These are phyloP conservation scores for Penicillium paneum DNA, from an alignment of 2,329 filamentous ascomycete genomes.

Conservation along the genomic window DNA sequence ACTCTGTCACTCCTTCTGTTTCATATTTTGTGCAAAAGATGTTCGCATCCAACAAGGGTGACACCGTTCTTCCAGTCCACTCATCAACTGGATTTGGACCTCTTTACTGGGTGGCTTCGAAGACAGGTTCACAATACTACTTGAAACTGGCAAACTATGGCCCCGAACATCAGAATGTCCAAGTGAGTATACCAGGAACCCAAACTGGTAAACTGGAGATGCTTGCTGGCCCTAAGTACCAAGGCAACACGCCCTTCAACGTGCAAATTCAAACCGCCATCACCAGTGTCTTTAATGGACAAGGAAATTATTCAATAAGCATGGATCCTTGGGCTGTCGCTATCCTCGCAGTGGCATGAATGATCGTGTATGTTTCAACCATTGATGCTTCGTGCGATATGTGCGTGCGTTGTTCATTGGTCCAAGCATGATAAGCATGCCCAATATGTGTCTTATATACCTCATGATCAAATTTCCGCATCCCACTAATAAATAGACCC, in stretches of 20 bases:
- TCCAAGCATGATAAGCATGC: not conserved
- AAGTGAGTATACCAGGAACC: constrained; percentile 26
- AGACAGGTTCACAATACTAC: constrained; percentile 20
- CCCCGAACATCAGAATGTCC: constrained; percentile 20
- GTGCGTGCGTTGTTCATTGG: not conserved
- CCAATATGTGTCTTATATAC: not conserved
- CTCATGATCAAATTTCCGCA: not conserved
- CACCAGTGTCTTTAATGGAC: constrained; percentile 7
- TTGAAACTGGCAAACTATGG: constrained; percentile 36
- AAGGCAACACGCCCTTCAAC: constrained; percentile 20
- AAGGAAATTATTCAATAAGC: constrained; percentile 20
- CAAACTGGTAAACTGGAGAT: constrained; percentile 23
- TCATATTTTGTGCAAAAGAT: constrained; percentile 39
- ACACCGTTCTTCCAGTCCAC: constrained; percentile 30
- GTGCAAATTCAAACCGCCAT: constrained; percentile 16
- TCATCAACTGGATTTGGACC: constrained; percentile 29
- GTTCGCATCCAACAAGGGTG: constrained; percentile 34
- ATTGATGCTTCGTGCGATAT: not conserved
- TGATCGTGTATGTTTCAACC: not conserved
- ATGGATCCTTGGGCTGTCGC: constrained; percentile 28
- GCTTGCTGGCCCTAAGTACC: constrained; percentile 21
- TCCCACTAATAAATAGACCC: not conserved
- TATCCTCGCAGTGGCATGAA: constrained; percentile 22
- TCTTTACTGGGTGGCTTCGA: constrained; percentile 37
- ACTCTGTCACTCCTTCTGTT: constrained; percentile 30